Evolutionary conservation across 768 basidiomycete genomes (phyloP).

Genomic region (Basidioascus undulatus): DNA sequence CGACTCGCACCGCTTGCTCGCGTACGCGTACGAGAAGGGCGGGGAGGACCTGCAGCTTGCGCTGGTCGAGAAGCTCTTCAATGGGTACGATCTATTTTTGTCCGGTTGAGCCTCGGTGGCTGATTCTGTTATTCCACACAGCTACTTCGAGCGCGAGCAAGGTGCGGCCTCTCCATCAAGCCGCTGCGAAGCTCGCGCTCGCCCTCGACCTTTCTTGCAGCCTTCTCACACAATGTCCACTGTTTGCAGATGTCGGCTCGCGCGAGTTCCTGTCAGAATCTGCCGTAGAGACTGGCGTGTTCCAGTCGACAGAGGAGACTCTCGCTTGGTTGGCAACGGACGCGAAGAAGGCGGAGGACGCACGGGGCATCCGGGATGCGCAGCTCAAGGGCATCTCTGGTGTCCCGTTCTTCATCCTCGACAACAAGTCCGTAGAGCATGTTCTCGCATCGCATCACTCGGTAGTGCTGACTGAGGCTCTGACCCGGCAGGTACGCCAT

Average conservation of each 20-base stretch:
- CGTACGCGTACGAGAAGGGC: constrained; percentile 37
- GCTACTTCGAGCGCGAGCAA: constrained; percentile 34
- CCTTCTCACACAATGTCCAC: no score
- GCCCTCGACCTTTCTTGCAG: no score
- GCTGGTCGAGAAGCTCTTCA: constrained; percentile 32
- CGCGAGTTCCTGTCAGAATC: constrained; percentile 31
- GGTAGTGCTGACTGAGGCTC: no score
- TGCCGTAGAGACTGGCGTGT: constrained; percentile 30
- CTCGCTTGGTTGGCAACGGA: no score
- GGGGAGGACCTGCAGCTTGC: constrained; percentile 34
- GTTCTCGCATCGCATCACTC: no score
- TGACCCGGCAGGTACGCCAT: no score
- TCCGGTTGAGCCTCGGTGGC: no score
- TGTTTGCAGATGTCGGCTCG: constrained; percentile 42
- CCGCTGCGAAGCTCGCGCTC: no score
- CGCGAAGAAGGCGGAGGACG: constrained; percentile 37
- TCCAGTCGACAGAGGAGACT: constrained; percentile 35
- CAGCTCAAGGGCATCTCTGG: constrained; percentile 42
- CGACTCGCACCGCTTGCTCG: constrained; percentile 40
- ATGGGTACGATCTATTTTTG: no score
- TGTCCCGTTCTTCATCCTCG: constrained; percentile 52
- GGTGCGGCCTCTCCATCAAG: no score
- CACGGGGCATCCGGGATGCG: constrained; percentile 36
- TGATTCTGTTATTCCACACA: no score
- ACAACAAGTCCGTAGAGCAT: no score